Conservation (phyloP, 257 asterid genomes). For the Gynochthodes officinalis region DNA sequence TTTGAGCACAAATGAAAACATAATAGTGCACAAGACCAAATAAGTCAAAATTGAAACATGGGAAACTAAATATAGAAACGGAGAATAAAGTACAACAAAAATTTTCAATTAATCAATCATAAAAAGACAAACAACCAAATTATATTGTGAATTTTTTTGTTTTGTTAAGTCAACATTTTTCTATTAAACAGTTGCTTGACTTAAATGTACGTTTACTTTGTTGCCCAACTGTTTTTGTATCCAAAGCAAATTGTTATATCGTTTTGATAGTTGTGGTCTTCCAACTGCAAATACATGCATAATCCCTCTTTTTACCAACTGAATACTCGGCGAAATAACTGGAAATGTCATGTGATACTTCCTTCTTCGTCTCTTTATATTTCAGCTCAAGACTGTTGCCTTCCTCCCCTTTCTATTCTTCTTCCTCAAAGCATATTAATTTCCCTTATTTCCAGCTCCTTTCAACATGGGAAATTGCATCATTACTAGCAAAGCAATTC, state of each 20-base stretch:
- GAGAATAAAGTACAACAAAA: too few species aligned
- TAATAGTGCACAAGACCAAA: not conserved
- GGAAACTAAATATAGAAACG: too few species aligned
- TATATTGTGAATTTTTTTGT: not conserved
- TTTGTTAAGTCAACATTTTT: too few species aligned
- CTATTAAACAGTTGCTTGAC: not conserved
- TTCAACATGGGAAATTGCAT: conserved; percentile 20
- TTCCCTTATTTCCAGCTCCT: not conserved
- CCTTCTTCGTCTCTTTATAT: conserved; percentile 10
- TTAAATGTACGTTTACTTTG: conserved; percentile 1
- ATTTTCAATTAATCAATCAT: not conserved
- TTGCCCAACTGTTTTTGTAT: conserved; percentile 1
- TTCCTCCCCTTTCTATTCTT: not conserved
- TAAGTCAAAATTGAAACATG: not conserved
- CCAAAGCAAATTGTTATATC: not conserved
- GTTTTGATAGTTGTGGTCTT: not conserved
- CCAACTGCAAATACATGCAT: conserved; percentile 4
- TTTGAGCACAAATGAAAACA: too few species aligned
- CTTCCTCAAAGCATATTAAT: not conserved
- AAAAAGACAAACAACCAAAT: not conserved
- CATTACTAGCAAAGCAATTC: conserved; percentile 3
- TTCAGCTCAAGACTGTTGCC: not conserved
- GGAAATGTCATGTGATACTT: conserved; percentile 16
- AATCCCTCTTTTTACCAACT: not conserved
- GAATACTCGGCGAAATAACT: conserved; percentile 17